phyloP scores from a whole-genome alignment of 2,329 filamentous ascomycete genomes.

The Sarocladium strictum region DNA sequence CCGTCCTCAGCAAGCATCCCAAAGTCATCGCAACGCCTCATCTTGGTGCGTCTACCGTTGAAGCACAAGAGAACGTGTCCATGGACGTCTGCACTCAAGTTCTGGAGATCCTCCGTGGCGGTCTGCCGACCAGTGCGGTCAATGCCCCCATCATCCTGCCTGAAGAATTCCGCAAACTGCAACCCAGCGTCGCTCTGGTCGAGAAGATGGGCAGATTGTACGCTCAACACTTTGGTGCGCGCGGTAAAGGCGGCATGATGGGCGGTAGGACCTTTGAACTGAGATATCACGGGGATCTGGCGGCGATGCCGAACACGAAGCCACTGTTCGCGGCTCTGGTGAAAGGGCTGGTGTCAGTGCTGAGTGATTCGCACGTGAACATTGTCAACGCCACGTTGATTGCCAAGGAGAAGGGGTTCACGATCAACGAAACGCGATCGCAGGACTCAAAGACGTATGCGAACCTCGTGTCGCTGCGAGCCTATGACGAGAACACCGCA shows the following conservation, averaged over 20 bases:
- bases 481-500: conserved; percentile 29
- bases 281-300: conserved; percentile 70
- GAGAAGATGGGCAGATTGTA: conserved; percentile 77
- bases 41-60: conserved; percentile 71
- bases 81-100: conserved; percentile 80
- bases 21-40: conserved; percentile 75
- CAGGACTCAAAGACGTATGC: conserved; percentile 46
- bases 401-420: conserved; percentile 70
- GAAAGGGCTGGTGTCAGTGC: conserved; percentile 66
- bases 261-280: conserved; percentile 69
- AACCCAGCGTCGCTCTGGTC: conserved; percentile 69
- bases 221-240: conserved; percentile 62
- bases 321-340: conserved; percentile 74
- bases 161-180: conserved; percentile 71
- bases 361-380: conserved; percentile 67
- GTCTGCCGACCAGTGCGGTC: conserved; percentile 69
- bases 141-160: conserved; percentile 78
- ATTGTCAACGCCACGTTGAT: conserved; percentile 76
- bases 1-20: conserved; percentile 59
- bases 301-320: conserved; percentile 65
- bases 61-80: conserved; percentile 80
- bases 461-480: conserved; percentile 64
- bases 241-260: conserved; percentile 34
- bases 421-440: conserved; percentile 67
- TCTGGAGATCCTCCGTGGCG: conserved; percentile 64